Base-by-base conservation (phyloP, 2,329 filamentous ascomycete species). In the Aspergillus neotritici region DNA sequence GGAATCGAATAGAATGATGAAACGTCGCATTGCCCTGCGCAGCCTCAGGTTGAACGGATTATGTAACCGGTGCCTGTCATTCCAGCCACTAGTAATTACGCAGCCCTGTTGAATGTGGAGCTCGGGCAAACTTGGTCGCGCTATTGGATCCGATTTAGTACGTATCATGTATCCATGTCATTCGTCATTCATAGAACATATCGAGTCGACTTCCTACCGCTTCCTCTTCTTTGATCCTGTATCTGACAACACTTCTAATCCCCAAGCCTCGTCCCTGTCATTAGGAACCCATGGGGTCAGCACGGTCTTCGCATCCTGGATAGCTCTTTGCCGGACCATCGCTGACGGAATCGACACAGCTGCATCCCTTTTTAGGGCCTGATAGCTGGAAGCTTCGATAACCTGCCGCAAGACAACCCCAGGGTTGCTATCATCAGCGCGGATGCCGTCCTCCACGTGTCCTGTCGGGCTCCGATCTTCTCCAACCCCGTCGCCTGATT, bases 241-340 rank as follows among this genome's bases (percentile, higher is more conserved):
- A 41, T 60, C 61, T 34, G 55, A 31, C 16, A 65, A 44, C 16
- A 63, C 63, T 13, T 61, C 55, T 43, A 68, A 51, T 1, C 54
- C 56, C 67, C 67, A 70, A 17, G 40, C 37, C 41, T 63, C 66
- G 51, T 70, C 67, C 3, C 65, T 63, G 2, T 45, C 14, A 51
- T 70, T 70, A 10, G 58, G 53, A 32, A 62, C 40, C 67, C 67
- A 70, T 10, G 62, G 64, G 30, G 53, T 55, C 11, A 70, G 51
- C 15, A 61, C 54, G 7, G 41, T 14, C 44, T 58, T 67, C 3
- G 63, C 57, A 36, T 65, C 63, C 17, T 36, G 43, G 17, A 64
- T 55, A 11, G 61, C 66, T 31, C 52, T 35, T 30, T 46, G 52
- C n/a, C 58, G 54, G 15, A 55, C 44, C 33, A 35, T 44, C 14